Percentiles rank a stretch among this genome's conserved stretches.
These are phyloP conservation scores for Aspergillus arachidicola DNA, from an alignment of 2,329 filamentous ascomycete species.

Conservation along the genomic window DNA sequence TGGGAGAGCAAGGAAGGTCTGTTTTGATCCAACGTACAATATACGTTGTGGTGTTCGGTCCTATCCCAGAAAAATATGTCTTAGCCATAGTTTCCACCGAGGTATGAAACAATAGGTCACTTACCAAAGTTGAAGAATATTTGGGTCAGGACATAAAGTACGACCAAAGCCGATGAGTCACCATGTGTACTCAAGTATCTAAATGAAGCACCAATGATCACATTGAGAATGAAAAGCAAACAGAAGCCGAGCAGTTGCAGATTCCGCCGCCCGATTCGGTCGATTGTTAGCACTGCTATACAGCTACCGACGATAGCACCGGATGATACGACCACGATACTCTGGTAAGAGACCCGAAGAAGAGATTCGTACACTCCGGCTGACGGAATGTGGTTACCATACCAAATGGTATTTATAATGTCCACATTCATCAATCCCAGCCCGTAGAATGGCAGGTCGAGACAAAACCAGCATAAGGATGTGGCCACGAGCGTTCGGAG, in stretches of 20 bases:
- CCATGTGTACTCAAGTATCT: neutral
- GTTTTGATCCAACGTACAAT: neutral
- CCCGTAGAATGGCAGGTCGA: neutral
- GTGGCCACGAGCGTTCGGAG: neutral
- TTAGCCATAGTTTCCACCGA: neutral
- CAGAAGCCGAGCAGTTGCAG: neutral
- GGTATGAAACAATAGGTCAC: neutral
- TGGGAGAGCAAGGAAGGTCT: rapidly evolving
- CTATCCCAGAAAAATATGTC: neutral
- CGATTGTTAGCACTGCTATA: neutral
- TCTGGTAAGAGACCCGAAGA: neutral
- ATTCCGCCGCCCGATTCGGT: neutral
- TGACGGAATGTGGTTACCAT: neutral
- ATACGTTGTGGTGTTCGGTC: neutral
- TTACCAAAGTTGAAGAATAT: neutral
- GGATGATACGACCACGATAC: neutral
- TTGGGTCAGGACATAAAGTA: neutral
- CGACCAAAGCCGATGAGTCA: neutral
- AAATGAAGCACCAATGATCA: neutral
- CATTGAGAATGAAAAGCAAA: neutral
- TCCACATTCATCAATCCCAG: neutral
- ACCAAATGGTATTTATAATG: neutral
- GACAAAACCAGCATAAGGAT: neutral
- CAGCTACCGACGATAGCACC: neutral
- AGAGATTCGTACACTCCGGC: neutral